Conservation (phyloP, 148 eudicot species). For the Agrostemma githago region DNA sequence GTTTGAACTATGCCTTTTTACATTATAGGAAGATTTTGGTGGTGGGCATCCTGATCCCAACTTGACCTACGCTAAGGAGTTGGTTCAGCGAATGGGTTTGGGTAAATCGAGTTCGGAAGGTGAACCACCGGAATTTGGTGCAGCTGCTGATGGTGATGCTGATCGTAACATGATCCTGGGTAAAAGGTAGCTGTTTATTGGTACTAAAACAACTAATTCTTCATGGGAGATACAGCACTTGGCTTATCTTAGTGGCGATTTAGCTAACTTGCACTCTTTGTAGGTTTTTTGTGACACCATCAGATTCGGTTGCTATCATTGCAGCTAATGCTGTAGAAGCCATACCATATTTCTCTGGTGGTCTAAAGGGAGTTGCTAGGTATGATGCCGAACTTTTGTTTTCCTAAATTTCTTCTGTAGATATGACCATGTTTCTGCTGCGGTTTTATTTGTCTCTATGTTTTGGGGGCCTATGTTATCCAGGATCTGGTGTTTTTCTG, state of each 20-base stretch:
- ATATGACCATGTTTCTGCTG: slow-evolving; percentile 9
- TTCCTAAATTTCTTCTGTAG: not conserved
- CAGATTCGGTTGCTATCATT: slow-evolving; percentile 97
- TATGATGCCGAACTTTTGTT: slow-evolving; percentile 23
- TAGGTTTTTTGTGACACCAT: slow-evolving; percentile 96
- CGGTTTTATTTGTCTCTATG: not conserved
- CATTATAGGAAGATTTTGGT: slow-evolving; percentile 84
- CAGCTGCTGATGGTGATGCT: slow-evolving; percentile 99
- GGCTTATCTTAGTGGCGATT: not conserved
- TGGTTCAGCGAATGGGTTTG: slow-evolving; percentile 93
- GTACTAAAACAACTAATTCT: not conserved
- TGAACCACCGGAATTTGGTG: slow-evolving; percentile 96
- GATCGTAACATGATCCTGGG: slow-evolving; percentile 97
- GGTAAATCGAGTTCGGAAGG: slow-evolving; percentile 48
- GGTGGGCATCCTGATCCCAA: slow-evolving; percentile 99
- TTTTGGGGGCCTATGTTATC: not conserved
- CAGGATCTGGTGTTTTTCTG: not conserved
- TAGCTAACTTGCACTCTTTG: slow-evolving; percentile 20
- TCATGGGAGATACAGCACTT: not conserved
- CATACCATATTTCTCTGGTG: slow-evolving; percentile 91
- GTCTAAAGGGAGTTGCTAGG: slow-evolving; percentile 97
- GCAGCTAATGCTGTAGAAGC: slow-evolving; percentile 93
- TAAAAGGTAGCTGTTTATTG: slow-evolving; percentile 51
- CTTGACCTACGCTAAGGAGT: slow-evolving; percentile 92
- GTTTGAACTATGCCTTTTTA: not conserved